These are phyloP conservation scores for Gymnopus androsaceus DNA, from an alignment of 1,284 basidiomycete genomes.

Conservation along the genomic window DNA sequence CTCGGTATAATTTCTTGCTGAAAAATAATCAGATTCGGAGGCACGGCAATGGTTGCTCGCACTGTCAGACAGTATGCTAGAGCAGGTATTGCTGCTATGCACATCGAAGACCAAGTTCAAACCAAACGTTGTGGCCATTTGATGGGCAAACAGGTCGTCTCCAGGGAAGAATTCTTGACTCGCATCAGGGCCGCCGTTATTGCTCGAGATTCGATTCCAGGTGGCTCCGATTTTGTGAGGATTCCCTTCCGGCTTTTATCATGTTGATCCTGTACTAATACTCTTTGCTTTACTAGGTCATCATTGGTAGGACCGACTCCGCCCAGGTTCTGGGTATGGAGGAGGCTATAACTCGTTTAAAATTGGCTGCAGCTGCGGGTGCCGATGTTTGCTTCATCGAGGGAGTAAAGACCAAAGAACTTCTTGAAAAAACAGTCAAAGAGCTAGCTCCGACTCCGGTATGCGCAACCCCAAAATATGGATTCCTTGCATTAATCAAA, in stretches of 20 bases:
- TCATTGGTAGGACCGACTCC: constrained; percentile 83
- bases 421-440: constrained; percentile 63
- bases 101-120: constrained; percentile 85
- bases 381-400: constrained; percentile 87
- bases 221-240: constrained; percentile 68
- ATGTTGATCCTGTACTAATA: neutral
- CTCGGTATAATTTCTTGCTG: neutral
- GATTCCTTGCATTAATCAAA: no score
- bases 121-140: constrained; percentile 84
- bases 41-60: constrained; percentile 74
- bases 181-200: constrained; percentile 78
- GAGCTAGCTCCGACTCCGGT: constrained; percentile 72
- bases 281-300: constrained; percentile 50
- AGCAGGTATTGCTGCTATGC: constrained; percentile 74
- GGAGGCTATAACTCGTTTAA: constrained; percentile 71
- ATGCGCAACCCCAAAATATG: no score
- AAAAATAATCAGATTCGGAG: constrained; percentile 63
- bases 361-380: constrained; percentile 72
- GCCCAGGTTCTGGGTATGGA: constrained; percentile 74
- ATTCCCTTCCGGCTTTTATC: constrained; percentile 1
- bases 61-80: constrained; percentile 73
- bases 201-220: constrained; percentile 70
- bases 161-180: constrained; percentile 72
- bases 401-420: constrained; percentile 71
- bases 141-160: constrained; percentile 76